phyloP scores from a whole-genome alignment of 1,284 basidiomycete genomes.

The Phellopilus nigrolimitatus region DNA sequence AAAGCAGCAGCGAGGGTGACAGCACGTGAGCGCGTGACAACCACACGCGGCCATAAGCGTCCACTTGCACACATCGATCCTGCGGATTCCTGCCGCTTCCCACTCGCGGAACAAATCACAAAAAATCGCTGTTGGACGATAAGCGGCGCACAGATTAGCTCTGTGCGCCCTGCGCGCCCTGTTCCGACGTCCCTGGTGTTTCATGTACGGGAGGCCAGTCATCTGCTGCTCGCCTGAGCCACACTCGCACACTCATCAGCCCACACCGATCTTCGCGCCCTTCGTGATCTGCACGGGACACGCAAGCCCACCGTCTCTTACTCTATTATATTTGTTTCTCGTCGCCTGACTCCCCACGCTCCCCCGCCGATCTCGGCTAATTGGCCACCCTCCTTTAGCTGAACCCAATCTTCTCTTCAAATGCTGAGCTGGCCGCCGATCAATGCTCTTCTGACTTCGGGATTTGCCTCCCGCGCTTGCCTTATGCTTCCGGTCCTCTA shows the following conservation, averaged over 20 bases:
- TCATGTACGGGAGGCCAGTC: not conserved
- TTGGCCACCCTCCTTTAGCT: not conserved
- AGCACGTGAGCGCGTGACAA: too few relatives aligned
- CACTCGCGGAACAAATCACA: not conserved
- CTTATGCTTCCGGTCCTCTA: not conserved
- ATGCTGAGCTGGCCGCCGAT: slow-evolving; percentile 6
- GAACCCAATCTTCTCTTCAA: not conserved
- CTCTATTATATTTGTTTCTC: not conserved
- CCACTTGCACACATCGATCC: not conserved
- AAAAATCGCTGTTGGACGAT: slow-evolving; percentile 9
- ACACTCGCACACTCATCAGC: not conserved
- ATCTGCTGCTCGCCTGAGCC: slow-evolving; percentile 3
- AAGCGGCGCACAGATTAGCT: too few relatives aligned
- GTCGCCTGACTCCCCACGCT: not conserved
- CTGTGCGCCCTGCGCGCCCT: too few relatives aligned
- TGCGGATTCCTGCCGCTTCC: slow-evolving; percentile 1
- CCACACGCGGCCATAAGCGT: not conserved
- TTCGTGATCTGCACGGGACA: slow-evolving; percentile 5
- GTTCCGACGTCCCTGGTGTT: not conserved
- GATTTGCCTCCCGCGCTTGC: slow-evolving; percentile 1
- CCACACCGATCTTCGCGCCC: not conserved
- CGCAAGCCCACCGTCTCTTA: not conserved
- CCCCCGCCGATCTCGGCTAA: not conserved
- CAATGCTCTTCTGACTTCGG: slow-evolving; percentile 6
- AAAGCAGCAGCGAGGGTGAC: not conserved